Evolutionary conservation across 768 basidiomycete genomes (phyloP).

Genomic region (Baorangia bicolor): DNA sequence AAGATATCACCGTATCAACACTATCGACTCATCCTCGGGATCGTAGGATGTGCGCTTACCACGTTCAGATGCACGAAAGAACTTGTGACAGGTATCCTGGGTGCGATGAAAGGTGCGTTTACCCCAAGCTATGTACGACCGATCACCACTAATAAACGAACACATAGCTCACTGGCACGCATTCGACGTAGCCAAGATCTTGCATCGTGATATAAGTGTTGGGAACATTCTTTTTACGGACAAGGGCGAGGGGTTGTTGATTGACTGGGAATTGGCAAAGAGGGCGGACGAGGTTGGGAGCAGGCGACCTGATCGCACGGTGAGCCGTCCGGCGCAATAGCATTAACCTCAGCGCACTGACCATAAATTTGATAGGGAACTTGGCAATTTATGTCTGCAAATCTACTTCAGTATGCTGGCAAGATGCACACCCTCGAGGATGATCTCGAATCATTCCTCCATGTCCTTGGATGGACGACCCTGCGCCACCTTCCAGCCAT

Average conservation of each 20-base stretch:
- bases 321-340: too few relatives aligned
- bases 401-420: too few relatives aligned
- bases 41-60: neutral
- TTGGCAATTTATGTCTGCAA: too few relatives aligned
- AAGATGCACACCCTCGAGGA: too few relatives aligned
- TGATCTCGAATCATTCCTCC: constrained; percentile 34
- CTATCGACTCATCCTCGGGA: neutral
- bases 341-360: too few relatives aligned
- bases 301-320: neutral
- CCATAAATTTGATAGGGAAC: too few relatives aligned
- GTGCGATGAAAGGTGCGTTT: neutral
- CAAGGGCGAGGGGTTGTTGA: constrained; percentile 17
- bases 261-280: constrained; percentile 28
- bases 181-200: constrained; percentile 6
- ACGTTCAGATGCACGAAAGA: neutral
- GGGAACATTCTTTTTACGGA: constrained; percentile 25
- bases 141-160: too few relatives aligned
- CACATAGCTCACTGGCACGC: constrained; percentile 22
- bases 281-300: neutral
- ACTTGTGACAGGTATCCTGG: neutral
- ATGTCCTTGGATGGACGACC: too few relatives aligned
- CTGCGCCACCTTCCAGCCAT: neutral
- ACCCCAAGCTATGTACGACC: too few relatives aligned
- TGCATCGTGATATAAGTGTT: constrained; percentile 32
- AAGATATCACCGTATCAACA: neutral